Evolutionary conservation across 139 green algal species (phyloP).

Genomic region (Tetradesmus obliquus): DNA sequence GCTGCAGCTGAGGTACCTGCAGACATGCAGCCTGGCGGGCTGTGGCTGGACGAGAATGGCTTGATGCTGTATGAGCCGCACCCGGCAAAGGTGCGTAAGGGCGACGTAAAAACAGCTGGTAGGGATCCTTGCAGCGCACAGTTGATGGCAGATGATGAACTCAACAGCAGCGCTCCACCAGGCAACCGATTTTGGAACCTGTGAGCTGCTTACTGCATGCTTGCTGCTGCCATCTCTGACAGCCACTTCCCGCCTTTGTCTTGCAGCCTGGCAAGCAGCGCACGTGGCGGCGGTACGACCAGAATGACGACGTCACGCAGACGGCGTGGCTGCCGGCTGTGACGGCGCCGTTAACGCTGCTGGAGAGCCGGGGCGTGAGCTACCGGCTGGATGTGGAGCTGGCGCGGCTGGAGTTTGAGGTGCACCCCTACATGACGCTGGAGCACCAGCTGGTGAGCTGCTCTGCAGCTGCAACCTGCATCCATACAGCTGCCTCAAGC

Average conservation of each 20-base stretch:
- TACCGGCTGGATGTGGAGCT: conserved; percentile 69
- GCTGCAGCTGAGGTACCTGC: conserved; percentile 6
- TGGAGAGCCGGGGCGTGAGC: conserved; percentile 8
- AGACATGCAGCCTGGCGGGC: not conserved
- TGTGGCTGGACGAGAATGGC: conserved; percentile 63
- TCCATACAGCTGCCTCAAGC: too few species aligned
- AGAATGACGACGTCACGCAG: conserved; percentile 53
- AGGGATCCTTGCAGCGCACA: not conserved
- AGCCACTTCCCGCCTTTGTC: not conserved
- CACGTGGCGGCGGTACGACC: conserved; percentile 57
- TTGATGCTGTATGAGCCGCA: conserved; percentile 59
- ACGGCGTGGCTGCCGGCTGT: conserved; percentile 52
- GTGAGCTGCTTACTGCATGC: not conserved
- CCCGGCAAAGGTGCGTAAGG: conserved; percentile 51
- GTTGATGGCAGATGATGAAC: not conserved
- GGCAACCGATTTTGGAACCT: not conserved
- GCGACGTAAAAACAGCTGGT: not conserved
- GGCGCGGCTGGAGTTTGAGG: conserved; percentile 65
- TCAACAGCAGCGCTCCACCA: not conserved
- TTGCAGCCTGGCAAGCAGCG: conserved; percentile 54
- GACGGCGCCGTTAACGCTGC: conserved; percentile 10
- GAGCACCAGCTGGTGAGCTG: conserved; percentile 71
- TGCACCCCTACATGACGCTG: conserved; percentile 64
- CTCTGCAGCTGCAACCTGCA: too few species aligned
- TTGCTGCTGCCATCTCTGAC: not conserved